Evolutionary conservation across 208 protist species (phyloP), one percentile per base, ranked within the genome.

Genomic region (Trypanosoma scelopori): DNA sequence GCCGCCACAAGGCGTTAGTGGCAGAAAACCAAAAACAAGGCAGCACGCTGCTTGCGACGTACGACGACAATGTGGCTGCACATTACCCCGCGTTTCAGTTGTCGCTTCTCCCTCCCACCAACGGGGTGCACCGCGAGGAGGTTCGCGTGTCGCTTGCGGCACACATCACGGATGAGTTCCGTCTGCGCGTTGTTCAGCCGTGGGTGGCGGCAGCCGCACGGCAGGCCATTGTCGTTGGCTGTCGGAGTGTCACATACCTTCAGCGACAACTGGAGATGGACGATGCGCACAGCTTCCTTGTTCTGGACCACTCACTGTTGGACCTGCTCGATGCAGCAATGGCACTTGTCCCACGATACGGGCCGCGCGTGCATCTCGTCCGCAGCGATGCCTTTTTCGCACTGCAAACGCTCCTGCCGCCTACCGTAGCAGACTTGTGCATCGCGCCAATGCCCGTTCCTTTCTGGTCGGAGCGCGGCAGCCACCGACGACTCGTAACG

Each of bases 381-480:
- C 89, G 89, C 25, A 77, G 76, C 22, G 89, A 95, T 25, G 77
- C 86, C 22, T 82, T 89, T 75, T 92, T 92, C 49, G 28, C 82
- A n/a, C 69, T 72, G 20, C 78, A 89, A 20, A 32, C 52, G 42
- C 66, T 95, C 48, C 57, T 95, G 37, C 71, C 71, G 12, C 57
- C 70, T 47, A 66, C 42, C 22, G 68, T 57, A 9, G 76, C 72
- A 15, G 89, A 95, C 46, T 69, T 89, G 11, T 83, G 78, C 18
- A 69, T 95, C 1, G 79, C 78, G 37, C 80, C 89, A 6, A 91
- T 92, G 85, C 89, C 89, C 11, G 67, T 81, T 23, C 89, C 89
- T 1, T 89, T 89, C 55, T 83, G 71, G 74, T 81, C 80, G 7
- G 79, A 63, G 39, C 63, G 69, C 12, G 66, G 80, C 13, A 95